Conservation (phyloP, 176 grass and related monocot species). For the Triticum turgidum region DNA sequence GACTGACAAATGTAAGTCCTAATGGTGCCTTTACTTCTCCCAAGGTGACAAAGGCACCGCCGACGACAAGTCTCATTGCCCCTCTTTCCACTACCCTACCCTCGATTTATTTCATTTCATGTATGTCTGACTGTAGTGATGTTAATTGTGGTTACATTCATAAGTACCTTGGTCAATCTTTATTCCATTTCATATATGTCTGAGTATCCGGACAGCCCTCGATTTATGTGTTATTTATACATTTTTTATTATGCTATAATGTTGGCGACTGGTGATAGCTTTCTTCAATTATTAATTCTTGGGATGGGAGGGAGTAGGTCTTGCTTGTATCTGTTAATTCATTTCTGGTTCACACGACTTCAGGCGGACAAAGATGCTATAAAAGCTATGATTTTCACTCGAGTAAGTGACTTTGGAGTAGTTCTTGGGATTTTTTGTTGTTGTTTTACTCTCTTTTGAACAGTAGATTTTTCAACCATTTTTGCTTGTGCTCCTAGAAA, state of each 20-base stretch:
- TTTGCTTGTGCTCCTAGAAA: not conserved
- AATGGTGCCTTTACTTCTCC: too few species aligned
- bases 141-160: too few species aligned
- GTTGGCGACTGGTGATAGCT: not conserved
- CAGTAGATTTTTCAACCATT: not conserved
- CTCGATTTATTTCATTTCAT: too few species aligned
- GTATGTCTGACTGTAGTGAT: too few species aligned
- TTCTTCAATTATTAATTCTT: slow-evolving; percentile 4
- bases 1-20: too few species aligned
- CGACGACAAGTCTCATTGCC: too few species aligned
- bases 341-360: not conserved
- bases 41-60: too few species aligned
- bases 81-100: too few species aligned
- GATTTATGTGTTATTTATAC: not conserved
- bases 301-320: slow-evolving; percentile 5
- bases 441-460: not conserved
- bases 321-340: not conserved
- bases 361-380: not conserved
- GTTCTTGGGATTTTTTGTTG: not conserved
- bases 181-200: not conserved
- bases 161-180: not conserved
- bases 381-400: not conserved
- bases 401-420: not conserved
- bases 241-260: not conserved
- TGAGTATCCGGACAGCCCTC: not conserved